These are phyloP conservation scores for Juncus inflexus DNA, from an alignment of 176 grass and related monocot genomes.

Conservation along the genomic window DNA sequence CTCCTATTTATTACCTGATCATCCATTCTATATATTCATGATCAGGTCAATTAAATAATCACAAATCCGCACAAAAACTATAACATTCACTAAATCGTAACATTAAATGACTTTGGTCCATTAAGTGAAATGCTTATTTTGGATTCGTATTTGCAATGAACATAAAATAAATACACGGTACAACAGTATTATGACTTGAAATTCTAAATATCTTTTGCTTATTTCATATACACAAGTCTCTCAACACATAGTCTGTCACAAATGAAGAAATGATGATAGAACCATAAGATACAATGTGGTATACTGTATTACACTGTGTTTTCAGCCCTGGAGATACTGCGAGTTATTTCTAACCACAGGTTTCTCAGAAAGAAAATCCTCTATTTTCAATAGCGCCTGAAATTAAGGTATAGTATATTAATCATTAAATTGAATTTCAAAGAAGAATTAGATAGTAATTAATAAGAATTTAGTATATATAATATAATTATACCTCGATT, in stretches of 20 bases:
- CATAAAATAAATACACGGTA: background rate
- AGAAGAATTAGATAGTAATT: slow-evolving; percentile 16
- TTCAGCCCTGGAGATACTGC: slow-evolving; percentile 4
- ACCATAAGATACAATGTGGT: slow-evolving; percentile 18
- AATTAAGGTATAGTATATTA: slow-evolving; percentile 15
- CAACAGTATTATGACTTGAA: slow-evolving; percentile 6
- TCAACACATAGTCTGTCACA: background rate
- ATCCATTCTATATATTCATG: slow-evolving; percentile 8
- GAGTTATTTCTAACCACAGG: slow-evolving; percentile 47
- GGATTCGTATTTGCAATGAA: too few species aligned
- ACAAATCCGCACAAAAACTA: too few species aligned
- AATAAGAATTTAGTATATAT: background rate
- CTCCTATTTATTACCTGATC: background rate
- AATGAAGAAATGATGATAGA: slow-evolving; percentile 23
- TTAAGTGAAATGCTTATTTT: too few species aligned
- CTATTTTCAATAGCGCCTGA: slow-evolving; percentile 69
- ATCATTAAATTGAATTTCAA: slow-evolving; percentile 9
- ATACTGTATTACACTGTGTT: slow-evolving; percentile 18
- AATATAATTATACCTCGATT: slow-evolving; percentile 53
- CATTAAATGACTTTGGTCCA: too few species aligned
- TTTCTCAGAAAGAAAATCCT: slow-evolving; percentile 59
- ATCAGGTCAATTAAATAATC: background rate
- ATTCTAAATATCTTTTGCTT: slow-evolving; percentile 22
- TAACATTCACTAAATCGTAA: too few species aligned
- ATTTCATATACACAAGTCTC: slow-evolving; percentile 26